Conservation (phyloP, 495 filamentous ascomycete species). For the Saxispiralis lemnorum region DNA sequence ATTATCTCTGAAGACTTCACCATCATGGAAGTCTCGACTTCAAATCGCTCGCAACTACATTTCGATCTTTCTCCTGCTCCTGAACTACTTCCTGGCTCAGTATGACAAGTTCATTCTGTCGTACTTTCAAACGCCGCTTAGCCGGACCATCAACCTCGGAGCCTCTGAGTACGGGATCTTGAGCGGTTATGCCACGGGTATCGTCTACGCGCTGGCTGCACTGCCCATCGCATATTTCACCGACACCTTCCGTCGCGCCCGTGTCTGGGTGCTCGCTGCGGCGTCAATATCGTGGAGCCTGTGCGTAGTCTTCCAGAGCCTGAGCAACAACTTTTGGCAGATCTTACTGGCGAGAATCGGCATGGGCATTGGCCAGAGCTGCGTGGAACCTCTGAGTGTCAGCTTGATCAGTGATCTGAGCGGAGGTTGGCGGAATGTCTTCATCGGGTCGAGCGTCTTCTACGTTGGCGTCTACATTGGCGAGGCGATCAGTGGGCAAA, state of each 20-base stretch:
- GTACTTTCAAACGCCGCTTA: slow-evolving; percentile 20
- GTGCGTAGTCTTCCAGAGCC: slow-evolving; percentile 21
- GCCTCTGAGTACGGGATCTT: slow-evolving; percentile 17
- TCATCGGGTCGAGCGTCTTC: slow-evolving; percentile 20
- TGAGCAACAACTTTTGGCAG: slow-evolving; percentile 21
- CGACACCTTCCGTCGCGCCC: slow-evolving; percentile 15
- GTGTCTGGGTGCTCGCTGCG: slow-evolving; percentile 19
- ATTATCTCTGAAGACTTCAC: too few relatives aligned
- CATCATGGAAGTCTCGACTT: not conserved
- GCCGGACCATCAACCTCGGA: slow-evolving; percentile 12
- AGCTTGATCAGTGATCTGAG: slow-evolving; percentile 22
- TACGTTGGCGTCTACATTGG: slow-evolving; percentile 24
- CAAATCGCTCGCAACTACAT: not conserved
- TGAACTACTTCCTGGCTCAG: slow-evolving; percentile 25
- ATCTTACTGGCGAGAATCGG: slow-evolving; percentile 21
- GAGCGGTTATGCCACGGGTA: slow-evolving; percentile 23
- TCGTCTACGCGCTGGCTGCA: slow-evolving; percentile 21
- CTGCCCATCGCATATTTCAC: slow-evolving; percentile 13
- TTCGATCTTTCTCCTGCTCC: slow-evolving; percentile 19
- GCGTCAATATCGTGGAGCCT: slow-evolving; percentile 21
- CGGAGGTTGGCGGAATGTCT: slow-evolving; percentile 18
- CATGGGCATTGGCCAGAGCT: slow-evolving; percentile 20
- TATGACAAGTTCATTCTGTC: slow-evolving; percentile 26
- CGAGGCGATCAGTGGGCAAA: slow-evolving; percentile 21
- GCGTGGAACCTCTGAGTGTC: slow-evolving; percentile 21